Base-by-base conservation (phyloP, 2,329 filamentous ascomycete genomes). In the Penicillium sp. region DNA sequence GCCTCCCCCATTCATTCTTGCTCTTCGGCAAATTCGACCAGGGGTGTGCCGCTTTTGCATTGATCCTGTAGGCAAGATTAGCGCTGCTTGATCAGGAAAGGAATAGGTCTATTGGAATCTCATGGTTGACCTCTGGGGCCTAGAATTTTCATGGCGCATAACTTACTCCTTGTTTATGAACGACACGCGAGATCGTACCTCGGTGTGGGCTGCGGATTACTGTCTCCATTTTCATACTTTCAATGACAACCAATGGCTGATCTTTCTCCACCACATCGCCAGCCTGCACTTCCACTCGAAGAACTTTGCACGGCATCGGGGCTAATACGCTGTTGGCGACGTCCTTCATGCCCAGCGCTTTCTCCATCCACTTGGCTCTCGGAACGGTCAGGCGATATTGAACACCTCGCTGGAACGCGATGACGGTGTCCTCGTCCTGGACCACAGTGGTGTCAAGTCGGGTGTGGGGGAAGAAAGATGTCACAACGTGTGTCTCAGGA, bases 251-350 rank as follows among this genome's bases (percentile, higher is more conserved):
- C 56, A 99, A 78, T 7, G 91, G 86, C 56, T 93, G 87, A 46
- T 93, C 93, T 78, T 93, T 96, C 71, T 87, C 86, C 16, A 99
- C 95, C 47, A 76, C 77, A 62, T 96, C 86, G 0, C 95, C 95
- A 65, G 91, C 91, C 27, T 82, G 77, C 0, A 97, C 91, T 74
- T 96, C 90, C 48, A 97, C 95, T 63, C 91, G 86, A 60, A 99
- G 78, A 26, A 99, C 89, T 78, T 98, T 98, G 77, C 95, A 98
- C 1, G 95, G 95, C 95, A 99, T 99, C 0, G 95, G 95, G 22
- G 95, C 91, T 24, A 90, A 82, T 1, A 98, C 91, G 52, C 89
- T 95, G 58, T 93, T 93, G 7, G 87, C 82, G 0, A 84, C 83
- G 69, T 96, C 91, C 72, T 91, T 93, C 60, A 90, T 78, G 0